Percentiles rank a stretch among this genome's conserved stretches.
phyloP scores from a whole-genome alignment of 2,329 filamentous ascomycete species.

The Cercospora brassicicola region DNA sequence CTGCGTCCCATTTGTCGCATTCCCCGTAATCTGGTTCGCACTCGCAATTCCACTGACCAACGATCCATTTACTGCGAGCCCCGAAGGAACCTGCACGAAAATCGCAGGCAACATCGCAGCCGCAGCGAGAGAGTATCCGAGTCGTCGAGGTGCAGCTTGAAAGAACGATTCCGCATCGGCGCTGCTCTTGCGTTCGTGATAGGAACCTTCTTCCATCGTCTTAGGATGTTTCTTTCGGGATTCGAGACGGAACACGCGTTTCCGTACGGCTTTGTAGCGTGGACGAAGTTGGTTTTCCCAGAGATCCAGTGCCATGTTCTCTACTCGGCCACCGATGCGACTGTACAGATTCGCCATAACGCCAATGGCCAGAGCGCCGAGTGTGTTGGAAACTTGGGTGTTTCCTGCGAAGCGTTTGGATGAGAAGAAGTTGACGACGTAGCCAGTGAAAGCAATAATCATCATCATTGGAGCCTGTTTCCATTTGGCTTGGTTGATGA shows the following conservation, averaged over 20 bases:
- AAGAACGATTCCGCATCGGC: slow-evolving; percentile 34
- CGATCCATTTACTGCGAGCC: slow-evolving; percentile 59
- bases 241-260: slow-evolving; percentile 34
- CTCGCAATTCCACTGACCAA: slow-evolving; percentile 58
- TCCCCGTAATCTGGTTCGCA: slow-evolving; percentile 55
- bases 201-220: slow-evolving; percentile 34
- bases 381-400: slow-evolving; percentile 72
- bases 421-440: slow-evolving; percentile 72
- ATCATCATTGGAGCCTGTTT: slow-evolving; percentile 76
- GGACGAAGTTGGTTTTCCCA: slow-evolving; percentile 56
- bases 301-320: slow-evolving; percentile 57
- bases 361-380: slow-evolving; percentile 74
- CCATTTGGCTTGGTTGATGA: slow-evolving; percentile 81
- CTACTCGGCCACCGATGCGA: slow-evolving; percentile 60
- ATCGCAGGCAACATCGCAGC: slow-evolving; percentile 85
- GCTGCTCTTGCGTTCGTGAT: slow-evolving; percentile 5
- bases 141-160: slow-evolving; percentile 43
- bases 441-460: slow-evolving; percentile 70
- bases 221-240: slow-evolving; percentile 25
- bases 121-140: slow-evolving; percentile 76
- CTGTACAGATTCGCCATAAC: slow-evolving; percentile 78
- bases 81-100: slow-evolving; percentile 66
- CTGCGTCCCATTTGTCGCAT: slow-evolving; percentile 47
- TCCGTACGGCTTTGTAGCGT: slow-evolving; percentile 32
- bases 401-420: slow-evolving; percentile 66